phyloP scores from a whole-genome alignment of 2,329 filamentous ascomycete species.

The Talaromyces rugulosus region DNA sequence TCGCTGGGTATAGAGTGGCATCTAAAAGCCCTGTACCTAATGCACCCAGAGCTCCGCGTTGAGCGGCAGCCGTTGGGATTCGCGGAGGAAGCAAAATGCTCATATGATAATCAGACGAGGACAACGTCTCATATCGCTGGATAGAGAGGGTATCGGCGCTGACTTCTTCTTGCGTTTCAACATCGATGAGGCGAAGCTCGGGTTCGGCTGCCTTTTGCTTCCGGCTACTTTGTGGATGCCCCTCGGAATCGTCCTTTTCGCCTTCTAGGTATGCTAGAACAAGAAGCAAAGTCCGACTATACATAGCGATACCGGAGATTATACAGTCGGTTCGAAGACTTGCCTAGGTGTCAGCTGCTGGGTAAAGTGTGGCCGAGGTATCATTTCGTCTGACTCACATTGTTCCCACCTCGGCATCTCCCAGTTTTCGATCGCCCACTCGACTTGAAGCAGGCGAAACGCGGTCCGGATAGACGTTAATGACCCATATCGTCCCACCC shows the following conservation, averaged over 20 bases:
- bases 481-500: conserved; percentile 94
- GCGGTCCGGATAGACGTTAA: conserved; percentile 80
- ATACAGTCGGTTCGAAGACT: conserved; percentile 95
- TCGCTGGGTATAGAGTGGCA: conserved; percentile 78
- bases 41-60: conserved; percentile 71
- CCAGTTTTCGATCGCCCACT: conserved; percentile 59
- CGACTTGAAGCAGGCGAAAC: conserved; percentile 14
- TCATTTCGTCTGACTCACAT: conserved; percentile 58
- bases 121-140: conserved; percentile 79
- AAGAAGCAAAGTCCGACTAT: conserved; percentile 85
- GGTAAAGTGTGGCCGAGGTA: neutral
- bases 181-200: conserved; percentile 85
- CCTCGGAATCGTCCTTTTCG: conserved; percentile 64
- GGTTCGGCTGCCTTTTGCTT: conserved; percentile 78
- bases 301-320: conserved; percentile 93
- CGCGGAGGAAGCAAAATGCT: conserved; percentile 74
- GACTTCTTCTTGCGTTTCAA: conserved; percentile 74
- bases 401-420: conserved; percentile 84
- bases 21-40: conserved; percentile 79
- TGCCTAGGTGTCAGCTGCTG: conserved; percentile 21
- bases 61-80: conserved; percentile 59
- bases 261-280: conserved; percentile 85
- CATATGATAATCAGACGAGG: conserved; percentile 88
- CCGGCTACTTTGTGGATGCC: conserved; percentile 59
- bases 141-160: conserved; percentile 83